Conservation (phyloP, 1,139 yeast genomes). For the Saccharomycopsis hybrid region DNA sequence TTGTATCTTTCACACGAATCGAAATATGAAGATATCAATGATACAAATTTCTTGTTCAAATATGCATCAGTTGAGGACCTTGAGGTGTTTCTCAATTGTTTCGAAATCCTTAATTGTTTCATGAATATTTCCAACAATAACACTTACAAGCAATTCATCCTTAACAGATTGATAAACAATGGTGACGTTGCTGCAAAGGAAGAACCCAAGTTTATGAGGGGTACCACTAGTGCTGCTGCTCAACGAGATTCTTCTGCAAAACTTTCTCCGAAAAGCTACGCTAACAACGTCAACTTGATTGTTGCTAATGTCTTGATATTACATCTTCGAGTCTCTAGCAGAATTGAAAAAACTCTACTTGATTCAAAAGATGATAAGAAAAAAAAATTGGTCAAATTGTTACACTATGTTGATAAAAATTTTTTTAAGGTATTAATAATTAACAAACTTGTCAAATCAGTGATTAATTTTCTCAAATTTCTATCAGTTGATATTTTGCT, state of each 20-base stretch:
- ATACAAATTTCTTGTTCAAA: constrained; percentile 9
- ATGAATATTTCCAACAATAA: not conserved
- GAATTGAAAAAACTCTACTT: not conserved
- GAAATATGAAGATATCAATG: constrained; percentile 3
- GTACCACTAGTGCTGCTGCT: not conserved
- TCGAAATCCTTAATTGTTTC: constrained; percentile 14
- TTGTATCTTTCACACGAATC: not conserved
- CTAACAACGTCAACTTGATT: constrained; percentile 9
- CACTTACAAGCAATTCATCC: constrained; percentile 1
- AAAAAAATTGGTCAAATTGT: not conserved
- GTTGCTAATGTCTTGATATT: constrained; percentile 9
- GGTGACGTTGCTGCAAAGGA: not conserved
- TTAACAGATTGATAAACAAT: not conserved
- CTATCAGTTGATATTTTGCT: constrained; percentile 13
- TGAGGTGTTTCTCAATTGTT: constrained; percentile 1
- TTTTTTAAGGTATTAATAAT: constrained; percentile 2
- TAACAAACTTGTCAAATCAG: constrained; percentile 4
- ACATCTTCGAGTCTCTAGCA: not conserved
- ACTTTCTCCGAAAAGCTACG: not conserved
- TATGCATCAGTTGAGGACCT: constrained; percentile 12
- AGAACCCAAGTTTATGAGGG: not conserved
- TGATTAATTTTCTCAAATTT: constrained; percentile 7
- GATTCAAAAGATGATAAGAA: not conserved
- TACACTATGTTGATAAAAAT: constrained; percentile 5
- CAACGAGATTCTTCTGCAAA: too few species aligned